A percentile compares a stretch with the other conserved stretches of the same genome.
phyloP scores from a whole-genome alignment of 495 filamentous ascomycete species.

The Aspergillus carlsbadensis region DNA sequence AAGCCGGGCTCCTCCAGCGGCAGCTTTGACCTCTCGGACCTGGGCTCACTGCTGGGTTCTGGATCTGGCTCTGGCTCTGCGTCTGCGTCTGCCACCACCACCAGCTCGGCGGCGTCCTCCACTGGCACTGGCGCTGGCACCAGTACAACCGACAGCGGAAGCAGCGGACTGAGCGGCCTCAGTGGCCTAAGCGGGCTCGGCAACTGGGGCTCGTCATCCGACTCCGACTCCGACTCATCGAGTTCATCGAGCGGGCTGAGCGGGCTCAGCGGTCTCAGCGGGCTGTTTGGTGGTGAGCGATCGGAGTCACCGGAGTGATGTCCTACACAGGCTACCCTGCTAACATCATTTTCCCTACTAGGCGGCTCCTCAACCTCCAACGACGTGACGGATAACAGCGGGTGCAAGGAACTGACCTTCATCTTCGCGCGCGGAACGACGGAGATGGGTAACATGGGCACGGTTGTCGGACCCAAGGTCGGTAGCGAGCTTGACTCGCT shows the following conservation, averaged over 20 bases:
- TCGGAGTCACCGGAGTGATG: too few species aligned
- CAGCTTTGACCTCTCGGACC: conserved; percentile 8
- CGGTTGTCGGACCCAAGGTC: conserved; percentile 56
- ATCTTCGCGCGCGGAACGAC: conserved; percentile 60
- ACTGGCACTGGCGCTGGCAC: conserved; percentile 7
- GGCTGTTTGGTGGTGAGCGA: conserved; percentile 1
- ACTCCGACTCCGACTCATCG: background rate
- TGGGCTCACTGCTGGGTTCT: conserved; percentile 17
- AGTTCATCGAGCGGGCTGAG: background rate
- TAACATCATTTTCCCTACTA: background rate
- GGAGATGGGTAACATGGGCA: conserved; percentile 57
- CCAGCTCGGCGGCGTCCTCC: background rate
- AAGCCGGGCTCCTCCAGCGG: conserved; percentile 6
- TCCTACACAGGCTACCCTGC: too few species aligned
- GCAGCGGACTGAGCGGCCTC: background rate
- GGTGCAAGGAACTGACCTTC: conserved; percentile 50
- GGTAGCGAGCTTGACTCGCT: conserved; percentile 43
- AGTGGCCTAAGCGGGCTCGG: background rate
- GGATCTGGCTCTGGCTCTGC: too few species aligned
- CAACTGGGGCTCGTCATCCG: background rate
- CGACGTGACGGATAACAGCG: conserved; percentile 37
- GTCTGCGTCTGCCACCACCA: background rate
- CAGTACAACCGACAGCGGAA: background rate
- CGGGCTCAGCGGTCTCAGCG: background rate
- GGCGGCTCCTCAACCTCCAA: conserved; percentile 39